These are phyloP conservation scores for Fusarium sp. DNA, from an alignment of 2,329 filamentous ascomycete genomes.

Conservation along the genomic window DNA sequence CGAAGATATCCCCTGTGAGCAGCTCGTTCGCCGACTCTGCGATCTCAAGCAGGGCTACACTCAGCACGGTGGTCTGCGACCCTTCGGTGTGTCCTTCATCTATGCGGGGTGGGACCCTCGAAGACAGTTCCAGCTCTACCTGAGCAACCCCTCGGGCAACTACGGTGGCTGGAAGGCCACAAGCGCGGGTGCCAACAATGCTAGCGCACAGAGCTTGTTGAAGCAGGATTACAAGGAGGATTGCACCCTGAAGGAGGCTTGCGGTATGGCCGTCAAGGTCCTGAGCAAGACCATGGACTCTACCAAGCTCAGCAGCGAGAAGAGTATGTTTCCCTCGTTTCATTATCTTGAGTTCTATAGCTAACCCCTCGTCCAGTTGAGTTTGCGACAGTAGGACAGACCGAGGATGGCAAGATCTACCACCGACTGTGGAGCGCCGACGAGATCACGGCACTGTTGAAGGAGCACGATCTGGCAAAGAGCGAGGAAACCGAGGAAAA, in stretches of 20 bases:
- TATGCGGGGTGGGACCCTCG: constrained; percentile 98
- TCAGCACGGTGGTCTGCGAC: constrained; percentile 96
- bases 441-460: constrained; percentile 91
- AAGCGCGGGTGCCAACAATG: constrained; percentile 97
- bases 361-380: constrained; percentile 70
- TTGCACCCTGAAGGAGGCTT: constrained; percentile 94
- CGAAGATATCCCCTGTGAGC: constrained; percentile 99
- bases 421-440: constrained; percentile 97
- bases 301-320: constrained; percentile 97
- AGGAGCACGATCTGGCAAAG: constrained; percentile 95
- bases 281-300: constrained; percentile 99
- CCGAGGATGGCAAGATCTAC: constrained; percentile 94
- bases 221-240: constrained; percentile 99
- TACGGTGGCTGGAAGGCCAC: constrained; percentile 99
- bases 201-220: constrained; percentile 92
- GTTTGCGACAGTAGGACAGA: constrained; percentile 97
- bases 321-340: constrained; percentile 70
- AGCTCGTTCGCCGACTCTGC: constrained; percentile 94
- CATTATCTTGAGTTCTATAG: not conserved
- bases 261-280: constrained; percentile 96
- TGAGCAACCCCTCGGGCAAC: constrained; percentile 98
- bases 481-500: constrained; percentile 75
- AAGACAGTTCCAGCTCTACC: constrained; percentile 97
- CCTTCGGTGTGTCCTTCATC: constrained; percentile 99
- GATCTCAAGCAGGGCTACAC: constrained; percentile 99